Evolutionary conservation across 1,284 basidiomycete genomes (phyloP).

Genomic region (Tetrapyrgos nigripes): DNA sequence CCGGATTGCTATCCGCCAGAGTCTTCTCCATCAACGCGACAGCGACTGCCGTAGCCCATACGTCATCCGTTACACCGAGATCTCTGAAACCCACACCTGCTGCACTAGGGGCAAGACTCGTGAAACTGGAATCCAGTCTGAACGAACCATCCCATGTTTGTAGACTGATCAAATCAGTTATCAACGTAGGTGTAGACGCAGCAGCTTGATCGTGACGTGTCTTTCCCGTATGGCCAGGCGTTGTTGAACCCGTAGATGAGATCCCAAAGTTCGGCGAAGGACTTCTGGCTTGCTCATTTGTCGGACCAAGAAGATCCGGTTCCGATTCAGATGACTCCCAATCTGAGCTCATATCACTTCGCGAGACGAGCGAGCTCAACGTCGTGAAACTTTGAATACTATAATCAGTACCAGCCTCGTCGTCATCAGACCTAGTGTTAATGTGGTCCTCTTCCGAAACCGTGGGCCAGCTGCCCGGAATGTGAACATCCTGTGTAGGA

Average conservation of each 20-base stretch:
- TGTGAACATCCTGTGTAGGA: not conserved
- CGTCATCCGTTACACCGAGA: slow-evolving; percentile 19
- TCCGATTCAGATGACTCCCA: slow-evolving; percentile 36
- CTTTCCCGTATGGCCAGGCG: slow-evolving; percentile 3
- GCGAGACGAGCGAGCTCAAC: slow-evolving; percentile 50
- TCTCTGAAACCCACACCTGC: slow-evolving; percentile 27
- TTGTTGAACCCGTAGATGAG: slow-evolving; percentile 22
- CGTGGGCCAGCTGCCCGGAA: slow-evolving; percentile 22
- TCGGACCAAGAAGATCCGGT: slow-evolving; percentile 23
- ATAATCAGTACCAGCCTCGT: slow-evolving; percentile 31
- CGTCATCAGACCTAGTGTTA: slow-evolving; percentile 25
- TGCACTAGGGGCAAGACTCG: slow-evolving; percentile 32
- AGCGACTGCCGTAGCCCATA: slow-evolving; percentile 36
- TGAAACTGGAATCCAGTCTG: slow-evolving; percentile 31
- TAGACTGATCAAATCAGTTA: slow-evolving; percentile 42
- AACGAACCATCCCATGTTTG: slow-evolving; percentile 59
- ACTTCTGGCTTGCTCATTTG: slow-evolving; percentile 22
- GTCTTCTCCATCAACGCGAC: slow-evolving; percentile 33
- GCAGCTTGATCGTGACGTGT: not conserved
- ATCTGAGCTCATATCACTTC: slow-evolving; percentile 32
- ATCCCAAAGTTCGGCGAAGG: slow-evolving; percentile 37
- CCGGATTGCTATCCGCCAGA: slow-evolving; percentile 25
- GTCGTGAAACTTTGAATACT: slow-evolving; percentile 46
- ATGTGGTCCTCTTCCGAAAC: slow-evolving; percentile 12
- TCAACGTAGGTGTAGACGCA: slow-evolving; percentile 14